Evolutionary conservation across 2,329 filamentous ascomycete genomes (phyloP).

Genomic region (Capronia epimyces): DNA sequence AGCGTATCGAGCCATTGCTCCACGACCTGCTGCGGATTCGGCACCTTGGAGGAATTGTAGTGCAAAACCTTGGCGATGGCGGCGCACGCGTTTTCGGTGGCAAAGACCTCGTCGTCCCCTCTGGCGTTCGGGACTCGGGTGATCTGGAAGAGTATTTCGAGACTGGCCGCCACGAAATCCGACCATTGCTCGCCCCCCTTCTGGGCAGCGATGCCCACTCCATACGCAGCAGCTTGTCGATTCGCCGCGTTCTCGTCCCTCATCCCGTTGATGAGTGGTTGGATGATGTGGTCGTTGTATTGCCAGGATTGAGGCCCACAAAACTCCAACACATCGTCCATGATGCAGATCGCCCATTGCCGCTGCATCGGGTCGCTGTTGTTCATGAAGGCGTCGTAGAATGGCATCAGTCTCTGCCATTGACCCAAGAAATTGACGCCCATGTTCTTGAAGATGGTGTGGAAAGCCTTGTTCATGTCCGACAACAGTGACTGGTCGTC

Average conservation of each 20-base stretch:
- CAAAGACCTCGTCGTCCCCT: conserved; percentile 89
- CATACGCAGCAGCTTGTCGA: conserved; percentile 91
- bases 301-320: conserved; percentile 82
- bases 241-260: conserved; percentile 82
- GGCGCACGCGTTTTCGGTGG: conserved; percentile 94
- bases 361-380: conserved; percentile 74
- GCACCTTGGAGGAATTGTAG: conserved; percentile 73
- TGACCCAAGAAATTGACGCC: conserved; percentile 74
- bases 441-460: conserved; percentile 97
- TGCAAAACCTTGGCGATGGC: conserved; percentile 96
- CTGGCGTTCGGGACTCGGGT: conserved; percentile 75
- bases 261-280: conserved; percentile 81
- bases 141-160: conserved; percentile 79
- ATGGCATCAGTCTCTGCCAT: conserved; percentile 80
- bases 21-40: conserved; percentile 68
- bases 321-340: conserved; percentile 97
- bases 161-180: conserved; percentile 72
- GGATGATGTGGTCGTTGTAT: conserved; percentile 79
- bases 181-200: conserved; percentile 83
- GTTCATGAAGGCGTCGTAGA: conserved; percentile 78
- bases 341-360: conserved; percentile 98
- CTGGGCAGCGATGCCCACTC: conserved; percentile 90
- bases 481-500: conserved; percentile 94
- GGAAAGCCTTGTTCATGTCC: conserved; percentile 99
- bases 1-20: conserved; percentile 86